Percentiles rank a stretch among this genome's conserved stretches.
phyloP scores from a whole-genome alignment of 139 green algal genomes.

The Closterium sp. region DNA sequence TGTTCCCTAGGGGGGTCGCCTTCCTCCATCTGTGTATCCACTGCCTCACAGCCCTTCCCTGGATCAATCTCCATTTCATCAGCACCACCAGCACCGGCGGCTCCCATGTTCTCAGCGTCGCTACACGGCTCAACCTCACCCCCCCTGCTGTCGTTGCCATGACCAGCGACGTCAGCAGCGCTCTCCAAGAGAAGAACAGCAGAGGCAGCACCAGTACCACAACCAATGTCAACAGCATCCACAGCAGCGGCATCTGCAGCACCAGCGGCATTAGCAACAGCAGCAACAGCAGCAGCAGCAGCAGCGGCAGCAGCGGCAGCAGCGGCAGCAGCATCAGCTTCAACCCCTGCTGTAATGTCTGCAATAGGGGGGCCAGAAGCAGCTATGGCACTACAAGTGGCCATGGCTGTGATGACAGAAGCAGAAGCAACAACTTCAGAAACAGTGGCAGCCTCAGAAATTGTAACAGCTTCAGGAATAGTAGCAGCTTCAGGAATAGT shows the following conservation, averaged over 20 bases:
- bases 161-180: neutral
- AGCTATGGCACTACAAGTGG: no score
- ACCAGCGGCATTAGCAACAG: neutral
- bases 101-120: no score
- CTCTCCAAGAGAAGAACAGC: no score
- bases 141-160: no score
- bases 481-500: neutral
- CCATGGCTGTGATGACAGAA: neutral
- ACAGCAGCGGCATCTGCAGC: neutral
- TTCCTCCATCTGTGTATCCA: neutral
- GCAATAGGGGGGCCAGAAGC: no score
- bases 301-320: no score
- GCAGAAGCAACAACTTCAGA: neutral
- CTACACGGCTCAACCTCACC: no score
- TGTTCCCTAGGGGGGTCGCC: neutral
- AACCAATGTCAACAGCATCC: neutral
- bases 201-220: neutral
- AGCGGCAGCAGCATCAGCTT: no score
- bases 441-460: neutral
- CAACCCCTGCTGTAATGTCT: no score
- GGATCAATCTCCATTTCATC: neutral
- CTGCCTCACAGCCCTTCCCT: neutral
- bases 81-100: no score
- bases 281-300: no score
- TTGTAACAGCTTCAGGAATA: neutral